A percentile compares a stretch with the other conserved stretches of the same genome.
Conservation (phyloP, 2,329 filamentous ascomycete species). For the Chaetomiaceae sp. region DNA sequence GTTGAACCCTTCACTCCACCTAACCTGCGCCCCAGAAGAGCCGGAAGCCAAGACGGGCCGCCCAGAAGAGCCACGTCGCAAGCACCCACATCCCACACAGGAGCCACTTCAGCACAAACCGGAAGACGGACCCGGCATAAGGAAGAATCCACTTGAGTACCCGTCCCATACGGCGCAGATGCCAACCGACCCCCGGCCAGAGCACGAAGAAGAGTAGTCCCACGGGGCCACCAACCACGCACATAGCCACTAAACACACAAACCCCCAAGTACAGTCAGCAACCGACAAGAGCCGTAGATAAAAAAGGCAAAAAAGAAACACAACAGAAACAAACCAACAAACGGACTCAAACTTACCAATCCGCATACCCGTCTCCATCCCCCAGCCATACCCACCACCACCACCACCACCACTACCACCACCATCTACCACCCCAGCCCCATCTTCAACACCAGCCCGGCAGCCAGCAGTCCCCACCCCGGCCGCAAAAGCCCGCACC, state of each 20-base stretch:
- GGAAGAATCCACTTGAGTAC: not conserved
- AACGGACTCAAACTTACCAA: too few species aligned
- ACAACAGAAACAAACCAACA: too few species aligned
- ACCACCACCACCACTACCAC: too few species aligned
- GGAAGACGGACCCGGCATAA: not conserved
- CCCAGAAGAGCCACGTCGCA: not conserved
- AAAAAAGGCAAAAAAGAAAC: too few species aligned
- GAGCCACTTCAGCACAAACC: not conserved
- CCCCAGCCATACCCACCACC: not conserved
- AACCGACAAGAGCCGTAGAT: not conserved
- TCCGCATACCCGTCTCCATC: not conserved
- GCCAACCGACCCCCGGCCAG: slow-evolving; percentile 1
- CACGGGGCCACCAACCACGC: not conserved
- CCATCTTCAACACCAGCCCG: not conserved
- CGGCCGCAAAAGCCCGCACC: not conserved
- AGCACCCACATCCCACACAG: not conserved
- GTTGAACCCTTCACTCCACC: not conserved
- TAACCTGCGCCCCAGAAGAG: not conserved
- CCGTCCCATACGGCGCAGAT: not conserved
- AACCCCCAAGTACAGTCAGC: not conserved
- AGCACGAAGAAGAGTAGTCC: not conserved
- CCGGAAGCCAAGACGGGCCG: not conserved
- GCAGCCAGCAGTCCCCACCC: not conserved
- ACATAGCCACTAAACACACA: not conserved
- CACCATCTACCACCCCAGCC: too few species aligned